Percentiles rank a stretch among this genome's conserved stretches.
Evolutionary conservation across 257 asterid genomes (phyloP).

Genomic region (Buddleja alternifolia): DNA sequence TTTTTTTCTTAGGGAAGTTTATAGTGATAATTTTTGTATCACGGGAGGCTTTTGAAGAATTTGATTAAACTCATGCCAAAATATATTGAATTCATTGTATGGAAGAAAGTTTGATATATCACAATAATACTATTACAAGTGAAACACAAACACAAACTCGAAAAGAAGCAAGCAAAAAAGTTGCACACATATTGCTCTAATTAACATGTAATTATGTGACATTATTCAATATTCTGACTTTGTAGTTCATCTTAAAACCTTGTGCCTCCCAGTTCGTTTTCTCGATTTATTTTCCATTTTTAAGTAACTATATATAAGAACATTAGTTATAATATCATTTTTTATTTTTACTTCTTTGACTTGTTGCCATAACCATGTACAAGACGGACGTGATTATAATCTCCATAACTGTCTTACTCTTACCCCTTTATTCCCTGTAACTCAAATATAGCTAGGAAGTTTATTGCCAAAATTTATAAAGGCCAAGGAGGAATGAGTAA

Average conservation of each 20-base stretch:
- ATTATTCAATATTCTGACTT: background rate
- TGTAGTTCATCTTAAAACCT: conserved; percentile 23
- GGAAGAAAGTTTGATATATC: background rate
- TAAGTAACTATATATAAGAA: conserved; percentile 1
- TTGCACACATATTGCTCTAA: background rate
- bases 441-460: background rate
- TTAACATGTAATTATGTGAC: background rate
- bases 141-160: conserved; percentile 31
- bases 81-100: background rate
- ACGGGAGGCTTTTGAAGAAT: no score
- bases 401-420: background rate
- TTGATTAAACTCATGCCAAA: background rate
- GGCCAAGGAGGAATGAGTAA: no score
- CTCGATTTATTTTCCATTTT: conserved; percentile 3
- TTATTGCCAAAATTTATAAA: no score
- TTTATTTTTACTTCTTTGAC: conserved; percentile 9
- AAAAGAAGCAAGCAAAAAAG: background rate
- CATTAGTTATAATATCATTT: background rate
- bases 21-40: no score
- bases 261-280: conserved; percentile 13
- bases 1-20: no score
- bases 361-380: conserved; percentile 10
- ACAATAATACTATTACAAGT: background rate
- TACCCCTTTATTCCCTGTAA: conserved; percentile 1
- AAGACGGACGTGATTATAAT: background rate